Evolutionary conservation across 345 rosid species (phyloP), one percentile per base, ranked within the genome.

Genomic region (Trapa bicornis): DNA sequence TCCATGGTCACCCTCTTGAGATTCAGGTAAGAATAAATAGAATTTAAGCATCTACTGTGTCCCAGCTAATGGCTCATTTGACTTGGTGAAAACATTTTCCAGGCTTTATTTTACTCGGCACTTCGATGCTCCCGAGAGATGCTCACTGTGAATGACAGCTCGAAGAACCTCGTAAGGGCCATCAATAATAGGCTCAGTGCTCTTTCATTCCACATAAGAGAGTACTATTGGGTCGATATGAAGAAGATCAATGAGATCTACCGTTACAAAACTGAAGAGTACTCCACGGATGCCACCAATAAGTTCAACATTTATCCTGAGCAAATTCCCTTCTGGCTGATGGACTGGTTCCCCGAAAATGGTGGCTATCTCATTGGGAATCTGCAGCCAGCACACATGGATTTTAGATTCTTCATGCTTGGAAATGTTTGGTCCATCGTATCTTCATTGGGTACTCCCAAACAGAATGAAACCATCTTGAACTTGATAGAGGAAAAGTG

Each of bases 1-100:
- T 87, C 66, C 92, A 87, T 73, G 97, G 97, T 61, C 97, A 90
- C 74, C 97, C 97, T 57, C 95, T 90, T 42, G 97, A 90, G 79
- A 90, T 90, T 68, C 97, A 90, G 78, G 97, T 90, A 78, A 71
- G 82, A 45, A 81, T 36, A 29, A 50, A 15, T 61, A 47, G 35
- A 33, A 0, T 1, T 47, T 4, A 5, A 47, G 16, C 39, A 33
- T 37, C 58, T 35, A 33, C 15, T 15, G 16, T 42, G 15, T 22
- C 60, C 8, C 65, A 58, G 60, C 16, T n/a, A 6, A 42, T 42
- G 16, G 52, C 43, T 42, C 50, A 43, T 65, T 29, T 65, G 45
- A 42, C 63, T 58, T 11, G 35, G 15, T 58, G 63, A 58, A 58
- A 32, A 1, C 7, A 57, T 65, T 41, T 66, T 61, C 53, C 81